Percentiles rank a stretch among this genome's conserved stretches.
phyloP scores from a whole-genome alignment of 441 rosid species.

The Codiaeum variegatum region DNA sequence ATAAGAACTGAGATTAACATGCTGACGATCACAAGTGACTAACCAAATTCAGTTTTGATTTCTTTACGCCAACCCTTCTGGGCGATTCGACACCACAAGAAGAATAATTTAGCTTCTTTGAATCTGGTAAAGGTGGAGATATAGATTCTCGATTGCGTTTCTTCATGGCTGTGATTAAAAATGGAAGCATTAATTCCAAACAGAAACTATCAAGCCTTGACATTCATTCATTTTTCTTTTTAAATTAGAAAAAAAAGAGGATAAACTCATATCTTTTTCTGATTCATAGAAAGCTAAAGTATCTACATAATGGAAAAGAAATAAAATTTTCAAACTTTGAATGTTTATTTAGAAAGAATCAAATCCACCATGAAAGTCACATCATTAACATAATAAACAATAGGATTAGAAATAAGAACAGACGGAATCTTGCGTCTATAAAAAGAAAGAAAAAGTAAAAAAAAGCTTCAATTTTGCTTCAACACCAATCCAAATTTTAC shows the following conservation, averaged over 20 bases:
- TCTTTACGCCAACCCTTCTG: conserved; percentile 42
- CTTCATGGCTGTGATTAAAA: conserved; percentile 67
- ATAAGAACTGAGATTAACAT: conserved; percentile 22
- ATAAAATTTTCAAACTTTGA: conserved; percentile 22
- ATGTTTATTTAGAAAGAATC: conserved; percentile 28
- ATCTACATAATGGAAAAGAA: conserved; percentile 34
- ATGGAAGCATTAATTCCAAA: conserved; percentile 27
- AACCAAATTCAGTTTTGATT: conserved; percentile 48
- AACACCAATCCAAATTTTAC: conserved; percentile 42
- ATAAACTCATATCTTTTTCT: conserved; percentile 11
- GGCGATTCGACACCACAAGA: conserved; percentile 35
- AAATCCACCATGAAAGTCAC: conserved; percentile 28
- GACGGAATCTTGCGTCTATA: conserved; percentile 50
- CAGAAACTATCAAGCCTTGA: conserved; percentile 8
- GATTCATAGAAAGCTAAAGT: conserved; percentile 34
- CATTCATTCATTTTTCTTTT: too few relatives aligned
- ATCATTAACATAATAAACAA: conserved; percentile 25
- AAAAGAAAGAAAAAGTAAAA: conserved; percentile 52
- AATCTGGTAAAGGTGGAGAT: conserved; percentile 45
- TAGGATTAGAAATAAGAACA: conserved; percentile 23
- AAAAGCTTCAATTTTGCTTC: conserved; percentile 50
- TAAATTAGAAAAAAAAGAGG: background rate
- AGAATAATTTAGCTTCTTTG: conserved; percentile 49
- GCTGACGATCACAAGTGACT: conserved; percentile 26
- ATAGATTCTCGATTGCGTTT: conserved; percentile 58